These are phyloP conservation scores for Scheffersomyces segobiensis DNA, from an alignment of 1,139 yeast genomes.

Conservation along the genomic window DNA sequence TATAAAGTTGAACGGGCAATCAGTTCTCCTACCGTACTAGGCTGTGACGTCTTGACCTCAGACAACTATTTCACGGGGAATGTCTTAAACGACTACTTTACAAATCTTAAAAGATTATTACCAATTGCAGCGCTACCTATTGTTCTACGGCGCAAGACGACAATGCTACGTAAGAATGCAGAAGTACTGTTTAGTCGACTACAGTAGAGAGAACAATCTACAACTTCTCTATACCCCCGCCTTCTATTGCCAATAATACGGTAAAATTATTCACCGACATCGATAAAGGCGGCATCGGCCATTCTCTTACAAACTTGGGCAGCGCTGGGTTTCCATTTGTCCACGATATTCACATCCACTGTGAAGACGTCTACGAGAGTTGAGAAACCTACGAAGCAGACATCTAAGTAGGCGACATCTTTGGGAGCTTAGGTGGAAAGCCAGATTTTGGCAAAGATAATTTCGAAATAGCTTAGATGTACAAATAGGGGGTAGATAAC, in stretches of 20 bases:
- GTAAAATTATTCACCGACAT: constrained; percentile 49
- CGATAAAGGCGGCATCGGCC: constrained; percentile 51
- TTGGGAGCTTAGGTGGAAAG: constrained; percentile 44
- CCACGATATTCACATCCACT: constrained; percentile 49
- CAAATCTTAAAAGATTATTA: constrained; percentile 43
- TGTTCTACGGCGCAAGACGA: constrained; percentile 68
- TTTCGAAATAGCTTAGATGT: not conserved
- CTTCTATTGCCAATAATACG: constrained; percentile 38
- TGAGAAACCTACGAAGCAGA: constrained; percentile 39
- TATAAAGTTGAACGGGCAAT: constrained; percentile 51
- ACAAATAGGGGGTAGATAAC: not conserved
- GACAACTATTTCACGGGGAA: constrained; percentile 61
- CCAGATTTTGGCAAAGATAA: constrained; percentile 5
- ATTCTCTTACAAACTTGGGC: constrained; percentile 51
- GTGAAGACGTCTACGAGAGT: constrained; percentile 44
- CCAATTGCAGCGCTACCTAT: constrained; percentile 58
- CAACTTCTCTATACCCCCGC: constrained; percentile 58
- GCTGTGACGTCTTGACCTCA: constrained; percentile 59
- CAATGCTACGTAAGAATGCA: constrained; percentile 59
- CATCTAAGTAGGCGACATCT: constrained; percentile 60
- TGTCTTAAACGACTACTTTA: constrained; percentile 48
- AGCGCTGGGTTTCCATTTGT: constrained; percentile 55
- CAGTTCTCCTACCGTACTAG: constrained; percentile 44
- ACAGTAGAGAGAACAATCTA: constrained; percentile 58
- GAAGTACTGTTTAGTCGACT: constrained; percentile 54